Percentiles rank a stretch among this genome's conserved stretches.
These are phyloP conservation scores for Rhypophila decipiens DNA, from an alignment of 495 filamentous ascomycete species.

Conservation along the genomic window DNA sequence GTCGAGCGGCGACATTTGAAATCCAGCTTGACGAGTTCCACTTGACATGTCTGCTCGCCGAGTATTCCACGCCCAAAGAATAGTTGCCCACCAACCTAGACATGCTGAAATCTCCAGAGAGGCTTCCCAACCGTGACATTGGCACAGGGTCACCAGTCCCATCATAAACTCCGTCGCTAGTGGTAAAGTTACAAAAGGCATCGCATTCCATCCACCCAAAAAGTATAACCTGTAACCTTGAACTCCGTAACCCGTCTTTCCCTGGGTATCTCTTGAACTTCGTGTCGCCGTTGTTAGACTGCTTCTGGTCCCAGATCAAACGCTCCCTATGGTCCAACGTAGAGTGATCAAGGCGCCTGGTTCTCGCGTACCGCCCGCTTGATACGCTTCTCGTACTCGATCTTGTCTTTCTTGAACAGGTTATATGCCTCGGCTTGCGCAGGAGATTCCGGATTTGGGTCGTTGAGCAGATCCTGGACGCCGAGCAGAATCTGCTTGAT, in stretches of 20 bases:
- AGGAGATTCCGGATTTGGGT: constrained; percentile 94
- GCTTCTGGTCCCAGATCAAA: no score
- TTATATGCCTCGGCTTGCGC: constrained; percentile 98
- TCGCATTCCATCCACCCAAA: background rate
- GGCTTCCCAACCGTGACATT: no score
- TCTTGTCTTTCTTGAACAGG: constrained; percentile 84
- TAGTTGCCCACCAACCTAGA: no score
- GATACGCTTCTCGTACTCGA: constrained; percentile 82
- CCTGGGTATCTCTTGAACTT: constrained; percentile 15
- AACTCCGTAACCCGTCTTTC: constrained; percentile 13
- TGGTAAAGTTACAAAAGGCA: no score
- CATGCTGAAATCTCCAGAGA: no score
- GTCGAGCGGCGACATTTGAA: no score
- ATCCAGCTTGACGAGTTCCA: no score
- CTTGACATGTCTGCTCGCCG: no score
- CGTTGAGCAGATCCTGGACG: constrained; percentile 90
- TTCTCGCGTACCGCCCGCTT: constrained; percentile 83
- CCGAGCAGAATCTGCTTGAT: constrained; percentile 95
- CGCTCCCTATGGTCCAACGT: background rate
- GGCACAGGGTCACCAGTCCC: no score
- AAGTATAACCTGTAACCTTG: background rate
- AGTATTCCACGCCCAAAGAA: no score
- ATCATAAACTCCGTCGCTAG: no score
- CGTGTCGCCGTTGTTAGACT: no score
- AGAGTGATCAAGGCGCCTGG: constrained; percentile 42